Evolutionary conservation across 1,284 basidiomycete species (phyloP).

Genomic region (Cryptococcus sp.): DNA sequence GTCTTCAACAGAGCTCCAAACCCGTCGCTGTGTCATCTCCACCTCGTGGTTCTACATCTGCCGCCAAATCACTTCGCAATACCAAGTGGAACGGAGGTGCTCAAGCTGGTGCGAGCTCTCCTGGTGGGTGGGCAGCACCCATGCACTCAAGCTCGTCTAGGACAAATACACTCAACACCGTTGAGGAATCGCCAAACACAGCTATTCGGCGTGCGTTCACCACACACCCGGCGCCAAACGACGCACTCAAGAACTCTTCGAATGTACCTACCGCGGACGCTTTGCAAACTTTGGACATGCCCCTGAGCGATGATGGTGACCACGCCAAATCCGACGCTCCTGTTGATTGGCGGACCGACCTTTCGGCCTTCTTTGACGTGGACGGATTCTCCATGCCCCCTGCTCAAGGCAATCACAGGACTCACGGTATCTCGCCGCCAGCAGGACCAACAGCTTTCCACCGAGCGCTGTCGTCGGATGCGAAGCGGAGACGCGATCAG

Average conservation of each 20-base stretch:
- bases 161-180: conserved; percentile 25
- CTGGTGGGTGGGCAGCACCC: conserved; percentile 30
- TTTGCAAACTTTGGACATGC: conserved; percentile 40
- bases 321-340: not conserved
- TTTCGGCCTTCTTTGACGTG: conserved; percentile 45
- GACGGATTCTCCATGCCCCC: conserved; percentile 37
- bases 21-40: conserved; percentile 37
- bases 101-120: conserved; percentile 27
- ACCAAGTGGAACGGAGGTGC: conserved; percentile 15
- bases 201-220: conserved; percentile 18
- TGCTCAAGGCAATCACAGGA: not conserved
- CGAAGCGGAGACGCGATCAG: conserved; percentile 2
- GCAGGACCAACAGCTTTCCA: conserved; percentile 14
- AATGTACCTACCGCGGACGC: not conserved
- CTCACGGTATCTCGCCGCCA: conserved; percentile 13
- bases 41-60: conserved; percentile 24
- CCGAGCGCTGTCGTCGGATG: conserved; percentile 15
- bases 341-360: conserved; percentile 35
- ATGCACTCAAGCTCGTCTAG: conserved; percentile 6
- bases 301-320: conserved; percentile 43
- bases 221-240: too few relatives aligned
- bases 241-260: not conserved
- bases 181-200: conserved; percentile 23
- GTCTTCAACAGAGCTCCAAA: conserved; percentile 19
- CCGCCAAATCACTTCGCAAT: conserved; percentile 24